Conservation (phyloP, 78 protist species). For the Anaeramoeba flamelloides region DNA sequence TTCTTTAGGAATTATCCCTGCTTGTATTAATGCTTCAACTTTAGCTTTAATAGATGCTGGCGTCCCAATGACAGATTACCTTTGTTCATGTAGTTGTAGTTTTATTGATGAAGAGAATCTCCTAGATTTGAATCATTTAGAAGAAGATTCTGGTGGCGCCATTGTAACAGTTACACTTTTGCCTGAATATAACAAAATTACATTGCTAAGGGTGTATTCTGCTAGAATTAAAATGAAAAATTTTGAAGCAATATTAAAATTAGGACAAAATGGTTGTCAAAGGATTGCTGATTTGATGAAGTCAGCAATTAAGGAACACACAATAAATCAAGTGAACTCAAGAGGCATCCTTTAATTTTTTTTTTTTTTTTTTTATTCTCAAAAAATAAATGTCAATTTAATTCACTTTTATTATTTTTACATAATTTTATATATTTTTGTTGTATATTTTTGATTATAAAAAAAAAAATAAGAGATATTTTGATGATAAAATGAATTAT, state of each 20-base stretch:
- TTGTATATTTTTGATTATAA: no score
- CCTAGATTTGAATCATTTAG: neutral
- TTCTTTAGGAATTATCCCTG: slow-evolving; percentile 32
- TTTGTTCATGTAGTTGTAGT: slow-evolving; percentile 38
- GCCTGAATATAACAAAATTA: neutral
- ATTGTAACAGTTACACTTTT: neutral
- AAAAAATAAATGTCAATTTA: no score
- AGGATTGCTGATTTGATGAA: neutral
- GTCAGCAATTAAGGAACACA: neutral
- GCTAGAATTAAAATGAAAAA: neutral
- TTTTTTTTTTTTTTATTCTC: no score
- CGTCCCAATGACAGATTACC: slow-evolving; percentile 58
- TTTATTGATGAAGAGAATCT: slow-evolving; percentile 38
- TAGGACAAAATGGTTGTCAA: neutral
- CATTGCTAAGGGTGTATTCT: neutral
- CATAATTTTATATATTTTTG: no score
- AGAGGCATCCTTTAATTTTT: no score
- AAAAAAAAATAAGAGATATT: no score
- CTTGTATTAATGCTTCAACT: slow-evolving; percentile 65
- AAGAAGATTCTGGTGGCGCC: neutral
- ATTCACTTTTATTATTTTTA: no score
- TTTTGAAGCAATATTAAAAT: neutral
- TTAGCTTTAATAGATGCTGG: slow-evolving; percentile 84
- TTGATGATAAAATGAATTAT: no score
- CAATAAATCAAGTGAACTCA: neutral